These are phyloP conservation scores for Hanseniaspora taiwanica DNA, from an alignment of 805 yeast species.

Conservation along the genomic window DNA sequence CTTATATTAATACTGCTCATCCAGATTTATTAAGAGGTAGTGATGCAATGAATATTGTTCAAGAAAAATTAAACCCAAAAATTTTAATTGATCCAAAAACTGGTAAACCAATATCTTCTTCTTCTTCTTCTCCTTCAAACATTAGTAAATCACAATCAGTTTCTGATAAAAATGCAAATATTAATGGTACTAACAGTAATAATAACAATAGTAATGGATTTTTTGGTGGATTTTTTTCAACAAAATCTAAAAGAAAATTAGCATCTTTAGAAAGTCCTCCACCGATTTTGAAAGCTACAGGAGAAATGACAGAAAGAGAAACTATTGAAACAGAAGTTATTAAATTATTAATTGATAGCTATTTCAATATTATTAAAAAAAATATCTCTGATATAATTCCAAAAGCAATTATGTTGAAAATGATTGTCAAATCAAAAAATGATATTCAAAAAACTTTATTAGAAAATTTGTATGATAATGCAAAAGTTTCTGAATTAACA, in stretches of 20 bases:
- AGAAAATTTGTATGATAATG: constrained; percentile 71
- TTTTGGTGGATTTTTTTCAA: constrained; percentile 89
- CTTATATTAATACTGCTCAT: constrained; percentile 94
- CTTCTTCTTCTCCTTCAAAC: constrained; percentile 22
- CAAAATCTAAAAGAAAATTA: constrained; percentile 84
- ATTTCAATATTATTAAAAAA: constrained; percentile 84
- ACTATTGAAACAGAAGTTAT: constrained; percentile 95
- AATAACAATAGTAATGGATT: constrained; percentile 56
- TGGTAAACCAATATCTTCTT: constrained; percentile 53
- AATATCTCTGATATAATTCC: constrained; percentile 91
- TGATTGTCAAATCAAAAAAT: constrained; percentile 70
- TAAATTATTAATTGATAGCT: constrained; percentile 78
- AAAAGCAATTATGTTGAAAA: constrained; percentile 86
- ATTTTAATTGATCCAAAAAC: constrained; percentile 78
- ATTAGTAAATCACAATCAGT: too few relatives aligned
- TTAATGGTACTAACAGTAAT: too few relatives aligned
- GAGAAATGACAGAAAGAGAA: constrained; percentile 85
- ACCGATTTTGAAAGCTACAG: constrained; percentile 82
- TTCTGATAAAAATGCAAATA: too few relatives aligned
- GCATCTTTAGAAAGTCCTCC: constrained; percentile 98
- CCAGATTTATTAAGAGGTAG: constrained; percentile 93
- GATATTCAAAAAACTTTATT: constrained; percentile 84
- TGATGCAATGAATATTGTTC: constrained; percentile 83
- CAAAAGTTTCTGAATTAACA: constrained; percentile 62
- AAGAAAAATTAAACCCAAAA: constrained; percentile 64